These are phyloP conservation scores for Albophoma yamanashiensis DNA, from an alignment of 2,329 filamentous ascomycete genomes.

Conservation along the genomic window DNA sequence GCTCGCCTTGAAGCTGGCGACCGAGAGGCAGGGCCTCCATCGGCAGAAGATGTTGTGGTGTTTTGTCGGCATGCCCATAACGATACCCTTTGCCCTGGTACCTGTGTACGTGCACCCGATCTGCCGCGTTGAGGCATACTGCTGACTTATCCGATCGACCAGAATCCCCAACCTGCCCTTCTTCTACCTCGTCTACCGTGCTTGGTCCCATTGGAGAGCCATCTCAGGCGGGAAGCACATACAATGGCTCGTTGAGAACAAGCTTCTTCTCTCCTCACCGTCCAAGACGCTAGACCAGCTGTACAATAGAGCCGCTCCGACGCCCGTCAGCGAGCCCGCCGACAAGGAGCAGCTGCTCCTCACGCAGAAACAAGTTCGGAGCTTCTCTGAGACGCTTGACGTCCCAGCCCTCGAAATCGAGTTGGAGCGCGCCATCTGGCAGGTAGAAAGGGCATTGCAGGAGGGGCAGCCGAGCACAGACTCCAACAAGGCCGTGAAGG, in stretches of 20 bases:
- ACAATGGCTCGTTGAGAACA: constrained; percentile 66
- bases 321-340: constrained; percentile 8
- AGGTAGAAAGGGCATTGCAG: constrained; percentile 47
- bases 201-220: constrained; percentile 87
- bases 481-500: neutral
- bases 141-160: neutral
- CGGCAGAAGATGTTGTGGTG: constrained; percentile 70
- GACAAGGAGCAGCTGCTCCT: constrained; percentile 29
- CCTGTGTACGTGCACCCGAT: constrained; percentile 57
- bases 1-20: constrained; percentile 61
- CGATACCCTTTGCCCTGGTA: constrained; percentile 70
- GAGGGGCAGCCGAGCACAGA: constrained; percentile 21
- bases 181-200: constrained; percentile 87
- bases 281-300: constrained; percentile 62
- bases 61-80: constrained; percentile 71
- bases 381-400: constrained; percentile 50
- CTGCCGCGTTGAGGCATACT: neutral
- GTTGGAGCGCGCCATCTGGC: constrained; percentile 65
- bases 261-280: constrained; percentile 55
- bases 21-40: constrained; percentile 72
- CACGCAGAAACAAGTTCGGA: constrained; percentile 40
- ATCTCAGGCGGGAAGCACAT: constrained; percentile 76
- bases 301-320: constrained; percentile 39
- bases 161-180: constrained; percentile 92
- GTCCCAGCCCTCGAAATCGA: constrained; percentile 63